Evolutionary conservation across 1,284 basidiomycete genomes (phyloP), one percentile per base, ranked within the genome.

Genomic region (Marasmius tenuissimus): DNA sequence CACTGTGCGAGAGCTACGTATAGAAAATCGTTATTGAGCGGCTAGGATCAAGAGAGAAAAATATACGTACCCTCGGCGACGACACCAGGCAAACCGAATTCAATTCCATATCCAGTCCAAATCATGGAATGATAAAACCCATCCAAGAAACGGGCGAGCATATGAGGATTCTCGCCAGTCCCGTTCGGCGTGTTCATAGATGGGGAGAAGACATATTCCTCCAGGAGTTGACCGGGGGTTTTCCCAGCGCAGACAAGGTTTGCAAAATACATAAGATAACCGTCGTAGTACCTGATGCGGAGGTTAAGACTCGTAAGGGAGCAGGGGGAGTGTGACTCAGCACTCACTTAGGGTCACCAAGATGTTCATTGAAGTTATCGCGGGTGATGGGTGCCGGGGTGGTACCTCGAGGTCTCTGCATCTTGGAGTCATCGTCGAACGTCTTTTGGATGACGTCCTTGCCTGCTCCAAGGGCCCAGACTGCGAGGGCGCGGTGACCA

Each of bases 91-190:
- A 89, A 68, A 7, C 80, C 79, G 65, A 91, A 88, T 68, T 91
- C 89, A 6, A 81, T 71, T 2, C 87, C 88, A 69, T 86, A 87
- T 1, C 86, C 88, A 1, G 76, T 66, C 61, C 89, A 86, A 47
- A 91, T 89, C 62, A 89, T 69, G 0, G 88, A 87, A 62, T 91
- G 89, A 0, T 89, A 53, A n/a, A 89, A 71, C 14, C 84, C 85
- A 8, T 81, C 79, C 11, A 88, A 64, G 65, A 88, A 78, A 6
- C 88, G 81, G 63, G 79, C 82, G 2, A 89, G 70, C 87, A 91
- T 89, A 63, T 81, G 73, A 0, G 85, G 83, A 34, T 81, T 77
- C 55, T 73, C 67, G 33, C 75, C 63, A 11, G 68, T 67, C 35
- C 53, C 53, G 14, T 67, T 65, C 0, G 67, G 67, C 0, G 67